Evolutionary conservation across 805 yeast species (phyloP).

Genomic region (Saccharomyces jurei): DNA sequence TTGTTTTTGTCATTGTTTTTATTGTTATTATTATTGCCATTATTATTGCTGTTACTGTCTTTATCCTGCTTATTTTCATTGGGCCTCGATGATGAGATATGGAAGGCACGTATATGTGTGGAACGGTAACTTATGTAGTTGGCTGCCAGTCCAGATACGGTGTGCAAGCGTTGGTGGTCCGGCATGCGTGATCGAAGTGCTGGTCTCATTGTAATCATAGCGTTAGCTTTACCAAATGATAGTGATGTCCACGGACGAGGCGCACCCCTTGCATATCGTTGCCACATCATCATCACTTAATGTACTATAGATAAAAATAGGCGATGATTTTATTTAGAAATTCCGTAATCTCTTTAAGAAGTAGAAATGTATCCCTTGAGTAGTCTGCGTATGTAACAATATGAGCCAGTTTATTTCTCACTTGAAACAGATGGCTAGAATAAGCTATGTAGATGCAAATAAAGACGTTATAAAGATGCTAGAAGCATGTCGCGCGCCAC

Average conservation of each 20-base stretch:
- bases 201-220: neutral
- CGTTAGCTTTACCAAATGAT: neutral
- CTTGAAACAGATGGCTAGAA: neutral
- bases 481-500: neutral
- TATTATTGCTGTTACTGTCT: neutral
- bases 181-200: neutral
- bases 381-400: neutral
- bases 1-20: no score
- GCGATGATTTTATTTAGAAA: neutral
- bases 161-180: neutral
- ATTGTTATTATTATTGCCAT: constrained; percentile 10
- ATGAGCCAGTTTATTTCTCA: neutral
- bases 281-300: neutral
- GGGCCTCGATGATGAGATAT: neutral
- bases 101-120: neutral
- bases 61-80: neutral
- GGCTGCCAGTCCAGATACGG: neutral
- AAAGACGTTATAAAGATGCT: neutral
- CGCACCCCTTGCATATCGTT: neutral
- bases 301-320: neutral
- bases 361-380: neutral
- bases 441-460: neutral
- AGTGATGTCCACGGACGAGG: neutral
- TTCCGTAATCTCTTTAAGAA: neutral
- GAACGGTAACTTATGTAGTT: neutral